Evolutionary conservation across 208 protist species (phyloP).

Genomic region (Acanthamoeba triangularis): DNA sequence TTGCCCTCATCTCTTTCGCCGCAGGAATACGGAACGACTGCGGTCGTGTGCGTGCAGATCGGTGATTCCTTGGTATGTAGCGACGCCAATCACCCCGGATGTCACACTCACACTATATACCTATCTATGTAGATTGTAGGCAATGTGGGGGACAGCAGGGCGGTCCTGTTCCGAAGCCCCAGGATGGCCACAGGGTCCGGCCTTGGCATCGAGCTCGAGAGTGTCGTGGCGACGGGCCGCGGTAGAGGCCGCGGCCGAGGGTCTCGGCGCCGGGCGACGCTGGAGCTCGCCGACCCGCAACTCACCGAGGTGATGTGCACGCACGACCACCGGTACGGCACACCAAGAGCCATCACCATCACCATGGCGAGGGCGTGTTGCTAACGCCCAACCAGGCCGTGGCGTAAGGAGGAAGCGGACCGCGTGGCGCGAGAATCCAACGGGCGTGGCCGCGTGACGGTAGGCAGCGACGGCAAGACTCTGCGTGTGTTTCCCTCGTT

Average conservation of each 20-base stretch:
- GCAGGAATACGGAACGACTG: conserved; percentile 73
- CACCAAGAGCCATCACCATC: not conserved
- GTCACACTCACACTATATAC: not conserved
- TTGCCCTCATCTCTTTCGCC: not conserved
- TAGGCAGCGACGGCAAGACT: conserved; percentile 54
- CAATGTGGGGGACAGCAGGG: conserved; percentile 74
- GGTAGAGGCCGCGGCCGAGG: not conserved
- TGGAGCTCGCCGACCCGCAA: not conserved
- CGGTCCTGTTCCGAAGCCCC: conserved; percentile 43
- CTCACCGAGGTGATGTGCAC: conserved; percentile 19
- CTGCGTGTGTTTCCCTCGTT: conserved; percentile 43
- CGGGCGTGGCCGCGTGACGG: conserved; percentile 13
- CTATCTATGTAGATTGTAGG: not conserved
- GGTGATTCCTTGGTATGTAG: not conserved
- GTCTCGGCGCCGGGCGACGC: not conserved
- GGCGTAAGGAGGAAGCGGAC: conserved; percentile 29
- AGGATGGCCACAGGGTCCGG: not conserved
- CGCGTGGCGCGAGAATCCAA: conserved; percentile 25
- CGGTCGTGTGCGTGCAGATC: conserved; percentile 23
- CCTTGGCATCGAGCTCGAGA: not conserved
- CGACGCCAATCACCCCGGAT: not conserved
- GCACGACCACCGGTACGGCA: conserved; percentile 25
- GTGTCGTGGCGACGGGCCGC: not conserved
- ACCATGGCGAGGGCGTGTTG: not conserved
- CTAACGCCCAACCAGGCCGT: not conserved